Evolutionary conservation across 2,329 filamentous ascomycete genomes (phyloP).

Genomic region (Phaeosphaeria sp.): DNA sequence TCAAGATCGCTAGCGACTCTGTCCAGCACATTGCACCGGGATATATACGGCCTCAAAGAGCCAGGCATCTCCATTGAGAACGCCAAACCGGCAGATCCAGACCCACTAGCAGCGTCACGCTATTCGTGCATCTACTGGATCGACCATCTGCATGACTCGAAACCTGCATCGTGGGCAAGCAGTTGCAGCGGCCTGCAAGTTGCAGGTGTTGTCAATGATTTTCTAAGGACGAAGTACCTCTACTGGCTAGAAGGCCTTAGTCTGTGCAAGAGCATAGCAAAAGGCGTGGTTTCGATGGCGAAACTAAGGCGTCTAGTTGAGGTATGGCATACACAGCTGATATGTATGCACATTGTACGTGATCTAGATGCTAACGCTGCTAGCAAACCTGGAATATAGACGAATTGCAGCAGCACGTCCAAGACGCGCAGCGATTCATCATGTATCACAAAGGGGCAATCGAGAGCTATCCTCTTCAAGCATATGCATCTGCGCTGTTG

Average conservation of each 20-base stretch:
- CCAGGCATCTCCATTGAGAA: constrained; percentile 22
- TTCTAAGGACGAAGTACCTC: constrained; percentile 12
- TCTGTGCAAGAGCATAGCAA: constrained; percentile 10
- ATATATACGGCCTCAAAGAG: constrained; percentile 30
- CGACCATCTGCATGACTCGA: constrained; percentile 39
- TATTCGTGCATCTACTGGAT: constrained; percentile 45
- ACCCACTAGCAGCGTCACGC: constrained; percentile 31
- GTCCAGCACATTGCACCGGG: constrained; percentile 23
- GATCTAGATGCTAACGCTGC: too few relatives aligned
- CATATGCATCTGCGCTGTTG: constrained; percentile 29
- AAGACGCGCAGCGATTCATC: constrained; percentile 28
- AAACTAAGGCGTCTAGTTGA: constrained; percentile 6
- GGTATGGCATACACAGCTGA: too few relatives aligned
- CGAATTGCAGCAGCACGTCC: too few relatives aligned
- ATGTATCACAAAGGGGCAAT: constrained; percentile 28
- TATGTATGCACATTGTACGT: too few relatives aligned
- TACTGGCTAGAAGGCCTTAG: constrained; percentile 17
- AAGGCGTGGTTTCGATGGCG: constrained; percentile 10
- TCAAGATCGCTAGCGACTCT: constrained; percentile 39
- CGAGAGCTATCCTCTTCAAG: constrained; percentile 26
- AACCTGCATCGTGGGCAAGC: constrained; percentile 1
- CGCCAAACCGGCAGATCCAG: constrained; percentile 24
- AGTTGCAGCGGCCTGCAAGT: constrained; percentile 1
- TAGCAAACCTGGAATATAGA: too few relatives aligned
- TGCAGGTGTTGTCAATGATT: constrained; percentile 6